Base-by-base conservation (phyloP, 345 rosid species). In the Brassica nigra region DNA sequence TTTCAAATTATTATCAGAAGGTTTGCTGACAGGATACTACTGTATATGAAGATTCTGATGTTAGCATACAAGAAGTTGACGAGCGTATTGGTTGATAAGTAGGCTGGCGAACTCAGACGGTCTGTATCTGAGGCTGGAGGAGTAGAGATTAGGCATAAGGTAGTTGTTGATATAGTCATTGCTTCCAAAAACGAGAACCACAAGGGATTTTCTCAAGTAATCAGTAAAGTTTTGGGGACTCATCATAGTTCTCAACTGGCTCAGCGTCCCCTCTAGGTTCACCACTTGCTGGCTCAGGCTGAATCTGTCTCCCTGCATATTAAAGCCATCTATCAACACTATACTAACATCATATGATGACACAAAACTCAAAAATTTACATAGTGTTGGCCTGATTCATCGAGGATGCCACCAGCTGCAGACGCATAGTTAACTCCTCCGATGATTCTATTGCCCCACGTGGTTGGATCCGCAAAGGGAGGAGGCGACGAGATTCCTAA, bases 111-210 rank as follows among this genome's bases (percentile, higher is more conserved):
- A 96, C 12, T 85, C 85, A 2, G 75, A 77, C 2, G 90, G 95
- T 70, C 57, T 89, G 79, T 88, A 96, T 73, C 64, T 86, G 68
- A 49, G 54, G 78, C 87, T 80, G 42, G 92, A 89, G n/a, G 86
- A 52, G 81, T 93, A 93, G 34, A 89, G 58, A 37, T 78, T 69
- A 10, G 97, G 94, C 90, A 92, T 66, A 77, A 96, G 94, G 78
- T 90, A 96, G 86, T 92, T 96, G 89, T 92, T 90, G 86, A 93
- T 89, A 85, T 96, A 96, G 83, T 96, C 98, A 79, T 92, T 93
- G 82, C 97, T 93, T 37, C 98, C 98, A 63, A 96, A 86, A 36
- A 86, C 89, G 66, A 91, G 69, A 81, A 94, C 62, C 16, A 83
- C 88, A 1, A 90, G 36, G 29, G 95, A 88, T 78, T 68, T 88